Base-by-base conservation (phyloP, 2,329 filamentous ascomycete genomes). In the Pseudophaeomoniella oleicola region DNA sequence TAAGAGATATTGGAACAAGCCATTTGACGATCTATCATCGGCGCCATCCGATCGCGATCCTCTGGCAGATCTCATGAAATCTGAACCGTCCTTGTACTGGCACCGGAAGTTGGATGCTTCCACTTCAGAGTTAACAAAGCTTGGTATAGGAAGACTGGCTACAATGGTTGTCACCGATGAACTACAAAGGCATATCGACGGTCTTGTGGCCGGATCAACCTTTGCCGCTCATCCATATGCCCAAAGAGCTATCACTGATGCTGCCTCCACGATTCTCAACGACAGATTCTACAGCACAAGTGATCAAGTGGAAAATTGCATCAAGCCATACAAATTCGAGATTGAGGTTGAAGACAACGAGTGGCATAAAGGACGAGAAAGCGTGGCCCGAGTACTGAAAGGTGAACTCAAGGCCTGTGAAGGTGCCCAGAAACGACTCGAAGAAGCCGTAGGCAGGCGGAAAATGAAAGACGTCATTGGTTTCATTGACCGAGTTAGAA, bases 291-390 rank as follows among this genome's bases (percentile, higher is more conserved):
- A 94, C 61, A 90, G 88, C 58, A 98, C 92, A 1, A 90, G 83
- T 44, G 92, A 98, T 51, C 90, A 96, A 59, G 83, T 98, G 1
- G 90, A 98, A 58, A 96, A 96, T 54, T 98, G 88, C 54, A 92
- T 98, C 60, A 98, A 98, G 58, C 90, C 92, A 0, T 98, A 88
- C 66, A 98, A 98, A 55, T 96, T 88, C 47, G 86, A 94, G 43
- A 93, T 98, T 40, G 90, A 98, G 49, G 78, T 98, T 32, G 85
- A 94, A 51, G 82, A 87, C 29, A 69, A 76, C 5, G 92, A 98
- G 55, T 98, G 90, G 90, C 58, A 68, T 3, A 75, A 81, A 42
- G 87, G 86, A 1, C 71, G 88, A 36, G 86, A 94, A 32, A 90
- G 92, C 47, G 79, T 88, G 1, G 71, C 75, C 29, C 70, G 67